These are phyloP conservation scores for Venturia carpophila DNA, from an alignment of 2,329 filamentous ascomycete species.

Conservation along the genomic window DNA sequence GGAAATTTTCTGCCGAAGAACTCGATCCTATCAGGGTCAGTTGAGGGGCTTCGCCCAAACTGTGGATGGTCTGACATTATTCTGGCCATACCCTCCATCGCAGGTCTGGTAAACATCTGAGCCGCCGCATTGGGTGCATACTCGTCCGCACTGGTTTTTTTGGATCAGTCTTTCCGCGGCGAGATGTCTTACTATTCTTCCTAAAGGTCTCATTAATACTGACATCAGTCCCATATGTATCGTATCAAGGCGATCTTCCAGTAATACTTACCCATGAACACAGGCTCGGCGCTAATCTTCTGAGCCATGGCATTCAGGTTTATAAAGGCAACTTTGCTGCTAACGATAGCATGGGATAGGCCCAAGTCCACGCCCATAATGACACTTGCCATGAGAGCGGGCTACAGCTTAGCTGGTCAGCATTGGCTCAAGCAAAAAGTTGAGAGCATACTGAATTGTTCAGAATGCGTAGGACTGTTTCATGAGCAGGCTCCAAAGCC, in stretches of 20 bases:
- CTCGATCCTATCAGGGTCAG: neutral
- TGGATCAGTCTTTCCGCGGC: neutral
- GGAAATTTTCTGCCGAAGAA: neutral
- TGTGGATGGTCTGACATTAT: neutral
- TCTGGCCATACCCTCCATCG: conserved; percentile 3
- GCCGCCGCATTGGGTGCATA: neutral
- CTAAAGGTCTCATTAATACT: neutral
- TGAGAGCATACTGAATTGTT: neutral
- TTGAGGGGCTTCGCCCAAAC: no score
- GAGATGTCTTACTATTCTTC: conserved; percentile 5
- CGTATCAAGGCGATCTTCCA: no score
- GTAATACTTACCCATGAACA: neutral
- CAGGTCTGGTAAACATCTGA: neutral
- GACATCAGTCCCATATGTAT: neutral
- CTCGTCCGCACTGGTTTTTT: neutral
- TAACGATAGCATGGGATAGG: neutral
- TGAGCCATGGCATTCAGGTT: neutral
- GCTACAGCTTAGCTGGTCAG: neutral
- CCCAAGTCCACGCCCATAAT: neutral
- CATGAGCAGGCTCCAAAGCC: neutral
- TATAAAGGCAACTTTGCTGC: neutral
- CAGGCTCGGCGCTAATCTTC: neutral
- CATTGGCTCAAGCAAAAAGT: neutral
- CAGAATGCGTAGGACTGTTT: neutral
- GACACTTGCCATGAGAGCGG: conserved; percentile 1